Evolutionary conservation across 495 filamentous ascomycete genomes (phyloP).

Genomic region (Neurospora pannonica): DNA sequence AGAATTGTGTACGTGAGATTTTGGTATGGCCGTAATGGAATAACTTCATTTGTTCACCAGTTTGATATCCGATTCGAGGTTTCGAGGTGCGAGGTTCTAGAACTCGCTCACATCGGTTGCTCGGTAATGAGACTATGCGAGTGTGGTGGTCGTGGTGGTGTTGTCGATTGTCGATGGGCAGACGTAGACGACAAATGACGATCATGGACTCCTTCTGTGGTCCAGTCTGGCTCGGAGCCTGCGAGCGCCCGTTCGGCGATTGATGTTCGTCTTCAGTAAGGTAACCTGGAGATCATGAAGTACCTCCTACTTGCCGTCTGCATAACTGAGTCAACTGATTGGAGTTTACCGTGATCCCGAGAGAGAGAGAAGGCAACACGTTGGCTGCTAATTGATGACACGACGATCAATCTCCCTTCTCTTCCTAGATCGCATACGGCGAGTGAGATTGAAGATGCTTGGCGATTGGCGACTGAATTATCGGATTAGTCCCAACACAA

Average conservation of each 20-base stretch:
- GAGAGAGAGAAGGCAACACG: neutral
- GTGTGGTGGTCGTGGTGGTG: neutral
- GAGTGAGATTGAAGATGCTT: neutral
- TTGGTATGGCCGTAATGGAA: neutral
- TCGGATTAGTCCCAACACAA: neutral
- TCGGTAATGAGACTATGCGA: neutral
- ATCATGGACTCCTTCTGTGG: neutral
- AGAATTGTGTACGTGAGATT: neutral
- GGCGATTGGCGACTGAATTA: neutral
- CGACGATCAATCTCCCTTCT: neutral
- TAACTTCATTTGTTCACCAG: neutral
- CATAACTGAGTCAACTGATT: neutral
- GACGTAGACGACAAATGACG: neutral
- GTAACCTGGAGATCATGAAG: neutral
- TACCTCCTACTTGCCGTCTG: neutral
- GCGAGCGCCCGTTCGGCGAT: neutral
- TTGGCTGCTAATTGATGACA: neutral
- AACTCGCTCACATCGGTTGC: neutral
- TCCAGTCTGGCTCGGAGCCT: neutral
- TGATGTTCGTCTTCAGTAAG: neutral
- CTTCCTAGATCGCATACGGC: neutral
- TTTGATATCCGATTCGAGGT: neutral
- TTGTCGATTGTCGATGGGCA: neutral
- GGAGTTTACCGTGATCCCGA: neutral
- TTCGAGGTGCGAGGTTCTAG: neutral